Conservation (phyloP, 2,329 filamentous ascomycete genomes). For the Pseudocercospora fijiensis region DNA sequence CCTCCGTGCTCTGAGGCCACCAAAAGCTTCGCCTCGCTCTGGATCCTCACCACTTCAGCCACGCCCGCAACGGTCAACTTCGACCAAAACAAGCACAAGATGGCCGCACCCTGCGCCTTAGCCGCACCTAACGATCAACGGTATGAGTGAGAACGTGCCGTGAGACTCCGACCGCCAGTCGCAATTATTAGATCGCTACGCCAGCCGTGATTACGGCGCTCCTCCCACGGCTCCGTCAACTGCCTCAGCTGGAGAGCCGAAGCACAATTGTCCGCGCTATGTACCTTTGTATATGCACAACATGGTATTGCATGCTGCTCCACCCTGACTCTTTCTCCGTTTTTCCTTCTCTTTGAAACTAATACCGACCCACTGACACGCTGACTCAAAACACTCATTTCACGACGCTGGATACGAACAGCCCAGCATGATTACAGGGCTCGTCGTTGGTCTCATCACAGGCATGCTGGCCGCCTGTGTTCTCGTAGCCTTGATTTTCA, state of each 20-base stretch:
- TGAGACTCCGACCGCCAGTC: slow-evolving; percentile 2
- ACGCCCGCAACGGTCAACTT: slow-evolving; percentile 4
- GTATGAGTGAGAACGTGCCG: slow-evolving; percentile 2
- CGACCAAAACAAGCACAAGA: slow-evolving; percentile 3
- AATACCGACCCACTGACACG: neutral
- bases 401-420: neutral
- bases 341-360: neutral
- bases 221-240: neutral
- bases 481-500: slow-evolving; percentile 4
- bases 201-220: neutral
- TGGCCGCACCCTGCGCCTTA: neutral
- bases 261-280: slow-evolving; percentile 2
- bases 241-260: slow-evolving; percentile 7
- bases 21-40: neutral
- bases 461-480: slow-evolving; percentile 9
- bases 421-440: slow-evolving; percentile 6
- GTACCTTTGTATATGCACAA: slow-evolving; percentile 5
- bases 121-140: neutral
- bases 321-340: neutral
- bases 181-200: slow-evolving; percentile 8
- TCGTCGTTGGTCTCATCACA: slow-evolving; percentile 10
- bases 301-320: neutral
- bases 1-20: neutral
- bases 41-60: slow-evolving; percentile 3
- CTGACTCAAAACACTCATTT: slow-evolving; percentile 2